phyloP scores from a whole-genome alignment of 257 asterid species.

The Solanum sejunctum region DNA sequence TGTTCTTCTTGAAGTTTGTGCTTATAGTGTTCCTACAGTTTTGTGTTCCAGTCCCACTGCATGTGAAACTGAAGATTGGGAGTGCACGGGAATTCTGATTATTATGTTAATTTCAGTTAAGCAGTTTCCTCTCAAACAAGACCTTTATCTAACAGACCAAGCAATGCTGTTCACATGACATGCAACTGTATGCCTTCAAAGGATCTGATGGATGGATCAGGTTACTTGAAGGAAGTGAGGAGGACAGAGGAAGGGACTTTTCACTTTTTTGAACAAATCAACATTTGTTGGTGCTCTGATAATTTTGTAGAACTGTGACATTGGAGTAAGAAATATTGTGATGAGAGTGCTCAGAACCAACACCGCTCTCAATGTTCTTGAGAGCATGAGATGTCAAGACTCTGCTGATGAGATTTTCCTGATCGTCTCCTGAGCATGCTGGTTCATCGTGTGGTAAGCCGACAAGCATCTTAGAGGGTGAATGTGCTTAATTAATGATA shows the following conservation, averaged over 20 bases:
- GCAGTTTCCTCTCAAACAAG: background rate
- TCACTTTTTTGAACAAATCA: background rate
- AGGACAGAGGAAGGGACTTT: background rate
- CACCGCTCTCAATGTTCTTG: background rate
- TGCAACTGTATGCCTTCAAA: background rate
- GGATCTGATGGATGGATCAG: background rate
- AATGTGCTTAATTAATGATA: background rate
- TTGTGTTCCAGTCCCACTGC: constrained; percentile 70
- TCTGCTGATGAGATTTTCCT: background rate
- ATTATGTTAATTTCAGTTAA: background rate
- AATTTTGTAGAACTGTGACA: background rate
- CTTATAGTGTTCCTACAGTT: background rate
- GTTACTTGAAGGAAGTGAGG: background rate
- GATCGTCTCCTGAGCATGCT: background rate
- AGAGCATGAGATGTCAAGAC: background rate
- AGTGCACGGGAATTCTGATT: constrained; percentile 49
- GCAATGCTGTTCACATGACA: background rate
- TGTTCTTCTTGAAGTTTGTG: background rate
- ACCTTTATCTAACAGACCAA: background rate
- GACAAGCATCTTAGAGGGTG: background rate
- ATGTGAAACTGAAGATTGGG: constrained; percentile 77
- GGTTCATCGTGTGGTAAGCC: background rate
- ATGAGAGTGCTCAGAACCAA: background rate
- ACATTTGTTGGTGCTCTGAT: background rate
- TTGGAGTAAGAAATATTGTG: background rate